These are phyloP conservation scores for Paralagenidium karlingii DNA, from an alignment of 352 stramenopile species.

Conservation along the genomic window DNA sequence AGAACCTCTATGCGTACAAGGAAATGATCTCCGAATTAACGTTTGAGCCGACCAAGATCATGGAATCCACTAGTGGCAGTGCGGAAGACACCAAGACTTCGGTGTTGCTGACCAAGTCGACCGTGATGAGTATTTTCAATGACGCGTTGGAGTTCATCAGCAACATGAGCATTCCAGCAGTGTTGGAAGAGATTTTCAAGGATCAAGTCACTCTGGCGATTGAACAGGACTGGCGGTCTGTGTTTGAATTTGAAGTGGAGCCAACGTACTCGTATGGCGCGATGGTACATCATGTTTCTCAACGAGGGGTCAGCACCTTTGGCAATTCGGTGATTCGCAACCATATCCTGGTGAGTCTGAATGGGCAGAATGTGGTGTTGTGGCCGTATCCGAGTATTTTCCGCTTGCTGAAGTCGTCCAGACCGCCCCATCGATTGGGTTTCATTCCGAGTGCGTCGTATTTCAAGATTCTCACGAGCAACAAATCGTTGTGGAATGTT, in stretches of 20 bases:
- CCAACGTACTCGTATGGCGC: slow-evolving; percentile 77
- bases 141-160: slow-evolving; percentile 77
- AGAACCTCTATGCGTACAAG: slow-evolving; percentile 75
- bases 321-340: slow-evolving; percentile 61
- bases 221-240: slow-evolving; percentile 68
- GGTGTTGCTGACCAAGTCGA: not conserved
- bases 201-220: slow-evolving; percentile 84
- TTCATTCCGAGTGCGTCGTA: slow-evolving; percentile 80
- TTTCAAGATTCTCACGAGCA: slow-evolving; percentile 79
- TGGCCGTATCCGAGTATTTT: slow-evolving; percentile 74
- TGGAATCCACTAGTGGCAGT: no score
- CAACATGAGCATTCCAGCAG: slow-evolving; percentile 75
- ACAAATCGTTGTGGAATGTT: slow-evolving; percentile 83
- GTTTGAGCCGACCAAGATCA: not conserved
- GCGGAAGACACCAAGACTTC: slow-evolving; percentile 6
- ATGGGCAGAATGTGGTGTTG: slow-evolving; percentile 78
- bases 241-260: slow-evolving; percentile 73
- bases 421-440: slow-evolving; percentile 55
- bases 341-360: slow-evolving; percentile 73
- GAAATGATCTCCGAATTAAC: slow-evolving; percentile 50
- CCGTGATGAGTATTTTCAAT: slow-evolving; percentile 65
- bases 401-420: slow-evolving; percentile 42
- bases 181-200: slow-evolving; percentile 84
- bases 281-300: slow-evolving; percentile 62
- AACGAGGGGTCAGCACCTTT: slow-evolving; percentile 55